These are phyloP conservation scores for Pseudozyma sp. DNA, from an alignment of 1,284 basidiomycete species.

Conservation along the genomic window DNA sequence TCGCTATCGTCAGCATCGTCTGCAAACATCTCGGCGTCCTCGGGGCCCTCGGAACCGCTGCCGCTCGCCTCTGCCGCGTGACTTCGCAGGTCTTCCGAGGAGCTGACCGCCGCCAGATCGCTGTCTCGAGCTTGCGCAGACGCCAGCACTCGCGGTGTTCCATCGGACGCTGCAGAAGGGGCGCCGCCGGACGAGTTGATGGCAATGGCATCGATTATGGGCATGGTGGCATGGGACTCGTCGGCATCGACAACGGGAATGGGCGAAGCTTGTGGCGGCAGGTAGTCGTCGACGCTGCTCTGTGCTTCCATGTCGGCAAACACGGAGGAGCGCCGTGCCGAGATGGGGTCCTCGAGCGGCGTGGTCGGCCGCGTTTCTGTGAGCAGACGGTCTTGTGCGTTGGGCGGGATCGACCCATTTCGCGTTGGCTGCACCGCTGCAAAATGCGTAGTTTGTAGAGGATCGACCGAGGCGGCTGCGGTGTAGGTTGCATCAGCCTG, in stretches of 20 bases:
- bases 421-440: slow-evolving; percentile 10
- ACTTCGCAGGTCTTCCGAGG: slow-evolving; percentile 50
- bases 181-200: slow-evolving; percentile 24
- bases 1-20: slow-evolving; percentile 58
- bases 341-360: slow-evolving; percentile 41
- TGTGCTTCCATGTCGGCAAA: slow-evolving; percentile 41
- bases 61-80: slow-evolving; percentile 52
- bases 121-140: slow-evolving; percentile 10
- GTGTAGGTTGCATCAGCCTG: background rate
- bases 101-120: slow-evolving; percentile 36
- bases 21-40: slow-evolving; percentile 63
- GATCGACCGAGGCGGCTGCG: background rate
- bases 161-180: slow-evolving; percentile 26
- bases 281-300: slow-evolving; percentile 37
- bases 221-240: slow-evolving; percentile 24
- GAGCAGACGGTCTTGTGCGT: slow-evolving; percentile 9
- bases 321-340: slow-evolving; percentile 36
- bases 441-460: background rate
- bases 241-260: slow-evolving; percentile 37
- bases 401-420: slow-evolving; percentile 1
- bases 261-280: slow-evolving; percentile 34
- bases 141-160: slow-evolving; percentile 37
- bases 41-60: slow-evolving; percentile 63
- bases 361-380: slow-evolving; percentile 50
- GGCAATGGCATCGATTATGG: slow-evolving; percentile 46